Evolutionary conservation across 1,284 basidiomycete species (phyloP).

Genomic region (Polyporus tsugae): DNA sequence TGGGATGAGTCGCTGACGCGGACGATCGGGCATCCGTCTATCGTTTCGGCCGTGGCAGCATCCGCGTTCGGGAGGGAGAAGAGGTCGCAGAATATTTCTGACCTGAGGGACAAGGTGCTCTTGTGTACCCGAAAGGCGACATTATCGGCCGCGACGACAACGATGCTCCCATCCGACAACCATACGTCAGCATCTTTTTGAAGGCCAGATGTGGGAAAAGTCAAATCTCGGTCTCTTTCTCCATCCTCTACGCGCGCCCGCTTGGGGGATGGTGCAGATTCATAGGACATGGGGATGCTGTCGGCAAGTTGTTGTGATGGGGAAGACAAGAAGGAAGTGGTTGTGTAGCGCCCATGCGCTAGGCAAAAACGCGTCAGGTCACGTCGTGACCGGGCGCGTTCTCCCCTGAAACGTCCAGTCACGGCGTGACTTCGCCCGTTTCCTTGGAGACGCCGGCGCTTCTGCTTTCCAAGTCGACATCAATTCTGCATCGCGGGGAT

Average conservation of each 20-base stretch:
- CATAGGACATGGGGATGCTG: background rate
- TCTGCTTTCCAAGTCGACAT: no score
- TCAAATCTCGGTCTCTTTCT: background rate
- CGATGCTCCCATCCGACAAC: slow-evolving; percentile 31
- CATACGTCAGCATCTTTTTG: slow-evolving; percentile 21
- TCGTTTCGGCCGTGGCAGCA: background rate
- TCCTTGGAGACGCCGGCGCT: background rate
- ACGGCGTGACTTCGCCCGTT: no score
- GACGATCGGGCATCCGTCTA: slow-evolving; percentile 1
- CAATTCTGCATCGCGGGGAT: no score
- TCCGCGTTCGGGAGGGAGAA: background rate
- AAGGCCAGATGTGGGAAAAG: background rate
- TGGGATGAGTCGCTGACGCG: background rate
- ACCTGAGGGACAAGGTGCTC: background rate
- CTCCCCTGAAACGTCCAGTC: background rate
- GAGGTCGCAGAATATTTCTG: slow-evolving; percentile 1
- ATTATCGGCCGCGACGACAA: slow-evolving; percentile 18
- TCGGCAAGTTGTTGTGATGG: background rate
- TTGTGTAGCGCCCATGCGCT: background rate
- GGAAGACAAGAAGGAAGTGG: background rate
- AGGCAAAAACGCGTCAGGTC: background rate
- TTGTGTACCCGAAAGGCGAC: slow-evolving; percentile 1
- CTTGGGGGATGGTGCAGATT: background rate
- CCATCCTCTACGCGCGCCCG: background rate
- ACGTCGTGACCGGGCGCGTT: background rate